Conservation (phyloP, 768 basidiomycete species). For the Tricholomella constricta region DNA sequence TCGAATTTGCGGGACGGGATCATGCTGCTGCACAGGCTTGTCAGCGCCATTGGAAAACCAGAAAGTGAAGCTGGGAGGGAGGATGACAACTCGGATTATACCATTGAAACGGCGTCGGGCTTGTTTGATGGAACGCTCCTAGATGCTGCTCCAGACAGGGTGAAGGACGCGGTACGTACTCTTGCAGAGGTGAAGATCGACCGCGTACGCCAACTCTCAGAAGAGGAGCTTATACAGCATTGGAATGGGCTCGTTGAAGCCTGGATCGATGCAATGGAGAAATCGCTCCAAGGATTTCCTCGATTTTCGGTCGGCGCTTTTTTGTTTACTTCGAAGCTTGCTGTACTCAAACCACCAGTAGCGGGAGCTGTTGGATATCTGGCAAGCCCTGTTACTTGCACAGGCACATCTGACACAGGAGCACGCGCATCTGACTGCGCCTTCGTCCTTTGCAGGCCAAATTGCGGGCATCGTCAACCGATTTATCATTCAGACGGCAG, state of each 20-base stretch:
- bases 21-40: conserved; percentile 37
- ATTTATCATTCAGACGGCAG: conserved; percentile 32
- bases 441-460: conserved; percentile 33
- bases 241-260: conserved; percentile 40
- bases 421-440: conserved; percentile 34
- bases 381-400: conserved; percentile 60
- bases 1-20: conserved; percentile 34
- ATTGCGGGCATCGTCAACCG: conserved; percentile 36
- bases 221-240: conserved; percentile 38
- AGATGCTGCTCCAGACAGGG: conserved; percentile 22
- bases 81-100: conserved; percentile 9
- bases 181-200: conserved; percentile 25
- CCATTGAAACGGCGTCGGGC: conserved; percentile 28
- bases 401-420: conserved; percentile 46
- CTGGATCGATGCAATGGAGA: conserved; percentile 35
- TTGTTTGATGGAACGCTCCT: conserved; percentile 52
- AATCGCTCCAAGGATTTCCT: conserved; percentile 15
- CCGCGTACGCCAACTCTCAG: conserved; percentile 34
- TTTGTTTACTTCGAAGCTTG: neutral
- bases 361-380: conserved; percentile 44
- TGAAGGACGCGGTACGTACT: conserved; percentile 28
- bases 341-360: conserved; percentile 20
- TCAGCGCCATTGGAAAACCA: conserved; percentile 28
- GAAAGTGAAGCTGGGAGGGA: conserved; percentile 6
- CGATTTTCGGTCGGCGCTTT: conserved; percentile 23